Base-by-base conservation (phyloP, 129 eudicot genomes). In the Helichrysum umbraculigerum region DNA sequence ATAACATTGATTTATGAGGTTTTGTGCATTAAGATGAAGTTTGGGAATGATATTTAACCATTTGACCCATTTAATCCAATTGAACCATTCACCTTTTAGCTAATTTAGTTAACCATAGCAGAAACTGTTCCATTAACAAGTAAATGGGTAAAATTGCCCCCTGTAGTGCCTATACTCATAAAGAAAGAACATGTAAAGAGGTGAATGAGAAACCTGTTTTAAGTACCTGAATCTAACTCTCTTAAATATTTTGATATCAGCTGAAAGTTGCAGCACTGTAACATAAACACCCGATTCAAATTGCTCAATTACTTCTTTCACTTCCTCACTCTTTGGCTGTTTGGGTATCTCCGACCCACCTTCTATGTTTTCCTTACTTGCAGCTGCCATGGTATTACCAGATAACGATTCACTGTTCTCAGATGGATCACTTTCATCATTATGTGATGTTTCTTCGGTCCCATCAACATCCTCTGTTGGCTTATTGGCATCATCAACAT, bases 221-320 rank as follows among this genome's bases (percentile, higher is more conserved):
- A 39, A 51, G 54, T 86, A 93, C 98, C 98, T 93, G 98, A 93
- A 88, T 81, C 90, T 85, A 68, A 91, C 96, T 41, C 91, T 76
- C 82, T 86, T 88, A 88, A 88, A 90, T 52, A 85, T 28, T 81
- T 91, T 93, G 59, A 88, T 79, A 39, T 91, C 98, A 71, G 89
- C 72, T 37, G 79, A 66, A 42, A 73, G 85, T 66, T 58, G 88
- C 60, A 78, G 71, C 25, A 72, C 70, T 4, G 96, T 90, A 14
- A 90, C 98, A 79, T 93, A 93, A 67, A 93, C 97, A 56, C 97
- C 97, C 37, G 96, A 90, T 71, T 93, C 97, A 79, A 85, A 90
- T 83, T 93, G 97, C 79, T 90, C 97, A 54, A 87, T 88, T 4
- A 84, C 85, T 82, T 93, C 96, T 70, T 58, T 89, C 56, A 71